These are phyloP conservation scores for Aspergillus sp. DNA, from an alignment of 2,329 filamentous ascomycete species.

Conservation along the genomic window DNA sequence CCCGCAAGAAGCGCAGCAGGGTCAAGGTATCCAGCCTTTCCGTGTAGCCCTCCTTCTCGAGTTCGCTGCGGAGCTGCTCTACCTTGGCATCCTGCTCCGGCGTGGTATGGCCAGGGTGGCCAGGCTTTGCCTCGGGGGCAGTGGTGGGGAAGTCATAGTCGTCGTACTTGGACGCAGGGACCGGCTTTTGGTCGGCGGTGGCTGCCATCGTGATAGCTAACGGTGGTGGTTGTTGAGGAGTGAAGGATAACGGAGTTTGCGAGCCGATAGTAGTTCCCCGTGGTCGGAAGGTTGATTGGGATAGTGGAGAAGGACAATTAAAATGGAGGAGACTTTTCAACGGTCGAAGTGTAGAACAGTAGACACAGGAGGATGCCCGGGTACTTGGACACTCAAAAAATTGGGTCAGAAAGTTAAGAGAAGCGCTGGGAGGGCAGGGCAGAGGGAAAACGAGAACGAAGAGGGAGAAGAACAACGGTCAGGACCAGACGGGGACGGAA, in stretches of 20 bases:
- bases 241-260: constrained; percentile 2
- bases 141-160: constrained; percentile 89
- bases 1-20: constrained; percentile 87
- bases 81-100: constrained; percentile 87
- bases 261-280: constrained; percentile 3
- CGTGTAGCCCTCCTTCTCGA: constrained; percentile 80
- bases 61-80: constrained; percentile 75
- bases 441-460: constrained; percentile 2
- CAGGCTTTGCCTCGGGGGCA: constrained; percentile 66
- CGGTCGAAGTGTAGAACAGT: constrained; percentile 3
- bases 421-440: constrained; percentile 7
- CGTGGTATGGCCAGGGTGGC: constrained; percentile 86
- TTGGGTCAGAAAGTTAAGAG: constrained; percentile 4
- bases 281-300: constrained; percentile 17
- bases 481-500: constrained; percentile 9
- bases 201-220: constrained; percentile 30
- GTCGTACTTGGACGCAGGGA: constrained; percentile 87
- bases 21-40: constrained; percentile 90
- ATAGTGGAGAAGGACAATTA: constrained; percentile 18
- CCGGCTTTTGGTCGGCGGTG: constrained; percentile 34
- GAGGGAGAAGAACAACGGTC: constrained; percentile 11
- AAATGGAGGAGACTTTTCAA: not conserved
- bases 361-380: constrained; percentile 1
- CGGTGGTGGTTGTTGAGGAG: constrained; percentile 1
- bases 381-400: constrained; percentile 1